phyloP scores from a whole-genome alignment of 805 yeast species.

The Candida stauntonica region DNA sequence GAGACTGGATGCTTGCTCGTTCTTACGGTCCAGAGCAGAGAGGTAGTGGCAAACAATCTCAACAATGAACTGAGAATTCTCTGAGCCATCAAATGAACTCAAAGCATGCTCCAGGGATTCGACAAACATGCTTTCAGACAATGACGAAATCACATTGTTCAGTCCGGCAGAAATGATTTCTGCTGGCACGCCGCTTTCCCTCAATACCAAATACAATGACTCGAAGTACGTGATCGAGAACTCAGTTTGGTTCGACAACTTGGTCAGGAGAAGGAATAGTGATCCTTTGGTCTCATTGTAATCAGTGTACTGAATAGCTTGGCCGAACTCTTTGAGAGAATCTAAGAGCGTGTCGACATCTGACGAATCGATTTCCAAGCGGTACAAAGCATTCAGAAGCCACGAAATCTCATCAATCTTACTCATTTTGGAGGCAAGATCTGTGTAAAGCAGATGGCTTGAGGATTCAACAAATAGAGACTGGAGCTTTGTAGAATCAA shows the following conservation, averaged over 20 bases:
- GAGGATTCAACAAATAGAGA: constrained; percentile 9
- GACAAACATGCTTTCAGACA: constrained; percentile 5
- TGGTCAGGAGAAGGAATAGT: constrained; percentile 28
- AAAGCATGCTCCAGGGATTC: constrained; percentile 19
- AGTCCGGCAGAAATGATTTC: constrained; percentile 23
- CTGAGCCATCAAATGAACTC: constrained; percentile 18
- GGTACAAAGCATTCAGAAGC: constrained; percentile 30
- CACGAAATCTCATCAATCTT: constrained; percentile 21
- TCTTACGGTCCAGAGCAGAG: constrained; percentile 9
- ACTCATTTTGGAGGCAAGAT: background rate
- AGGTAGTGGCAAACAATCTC: constrained; percentile 23
- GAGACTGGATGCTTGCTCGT: constrained; percentile 2
- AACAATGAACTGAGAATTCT: constrained; percentile 12
- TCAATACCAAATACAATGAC: constrained; percentile 33
- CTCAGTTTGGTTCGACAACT: constrained; percentile 16
- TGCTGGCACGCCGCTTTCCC: constrained; percentile 22
- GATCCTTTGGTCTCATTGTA: constrained; percentile 20
- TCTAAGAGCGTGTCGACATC: constrained; percentile 12
- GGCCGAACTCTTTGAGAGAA: constrained; percentile 12
- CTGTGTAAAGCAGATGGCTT: constrained; percentile 5
- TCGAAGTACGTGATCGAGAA: constrained; percentile 27
- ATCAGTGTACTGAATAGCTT: constrained; percentile 8
- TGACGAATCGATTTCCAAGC: constrained; percentile 11
- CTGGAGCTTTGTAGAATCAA: constrained; percentile 4
- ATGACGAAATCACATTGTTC: constrained; percentile 9